phyloP scores from a whole-genome alignment of 139 green algal genomes.

The Chlorella sp. region DNA sequence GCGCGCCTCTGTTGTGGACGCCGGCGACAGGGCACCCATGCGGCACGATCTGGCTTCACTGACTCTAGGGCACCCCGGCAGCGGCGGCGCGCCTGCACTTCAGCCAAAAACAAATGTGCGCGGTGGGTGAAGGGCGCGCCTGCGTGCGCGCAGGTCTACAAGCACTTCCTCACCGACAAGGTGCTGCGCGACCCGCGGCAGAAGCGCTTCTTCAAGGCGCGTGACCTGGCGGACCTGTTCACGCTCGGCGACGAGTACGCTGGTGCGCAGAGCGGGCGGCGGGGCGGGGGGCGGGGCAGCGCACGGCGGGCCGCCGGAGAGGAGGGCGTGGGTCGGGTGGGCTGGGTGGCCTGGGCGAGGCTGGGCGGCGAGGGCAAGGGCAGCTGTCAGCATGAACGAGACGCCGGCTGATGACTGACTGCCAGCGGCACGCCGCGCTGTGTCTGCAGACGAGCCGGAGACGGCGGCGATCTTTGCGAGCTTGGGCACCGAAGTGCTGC shows the following conservation, averaged over 20 bases:
- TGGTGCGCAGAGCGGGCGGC: background rate
- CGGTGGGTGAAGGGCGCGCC: too few relatives aligned
- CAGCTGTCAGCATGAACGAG: too few relatives aligned
- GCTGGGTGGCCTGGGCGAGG: background rate
- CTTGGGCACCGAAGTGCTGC: conserved; percentile 40
- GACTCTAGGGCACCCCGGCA: too few relatives aligned
- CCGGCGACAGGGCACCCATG: too few relatives aligned
- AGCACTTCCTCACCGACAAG: conserved; percentile 49
- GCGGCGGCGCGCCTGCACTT: too few relatives aligned
- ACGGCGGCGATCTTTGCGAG: conserved; percentile 80
- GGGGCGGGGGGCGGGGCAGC: background rate
- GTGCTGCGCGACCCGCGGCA: conserved; percentile 92
- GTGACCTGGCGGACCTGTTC: conserved; percentile 94
- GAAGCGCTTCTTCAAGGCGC: conserved; percentile 89
- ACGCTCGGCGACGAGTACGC: conserved; percentile 78
- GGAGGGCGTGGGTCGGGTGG: background rate
- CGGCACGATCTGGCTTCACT: too few relatives aligned
- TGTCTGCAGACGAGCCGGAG: conserved; percentile 57
- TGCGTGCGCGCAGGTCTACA: conserved; percentile 74
- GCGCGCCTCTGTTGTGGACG: conserved; percentile 55
- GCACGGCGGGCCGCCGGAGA: background rate
- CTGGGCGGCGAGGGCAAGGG: background rate
- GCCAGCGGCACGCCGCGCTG: background rate
- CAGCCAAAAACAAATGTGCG: too few relatives aligned
- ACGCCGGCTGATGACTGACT: background rate